phyloP scores from a whole-genome alignment of 805 yeast species.

The Metschnikowia continentalis region DNA sequence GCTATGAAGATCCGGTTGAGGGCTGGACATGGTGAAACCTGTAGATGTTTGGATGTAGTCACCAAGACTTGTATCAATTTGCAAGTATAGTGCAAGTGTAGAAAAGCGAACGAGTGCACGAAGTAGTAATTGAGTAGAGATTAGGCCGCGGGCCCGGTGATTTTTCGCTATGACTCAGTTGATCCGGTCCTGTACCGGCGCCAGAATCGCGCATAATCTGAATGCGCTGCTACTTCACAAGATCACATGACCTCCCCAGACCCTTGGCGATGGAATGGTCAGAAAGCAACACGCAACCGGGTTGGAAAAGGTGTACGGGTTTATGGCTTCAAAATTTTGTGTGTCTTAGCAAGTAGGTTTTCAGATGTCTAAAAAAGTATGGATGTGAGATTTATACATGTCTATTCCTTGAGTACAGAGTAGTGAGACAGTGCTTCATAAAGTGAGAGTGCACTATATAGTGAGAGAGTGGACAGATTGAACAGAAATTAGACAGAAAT shows the following conservation, averaged over 20 bases:
- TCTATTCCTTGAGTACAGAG: too few relatives aligned
- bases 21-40: constrained; percentile 8
- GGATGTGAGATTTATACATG: too few relatives aligned
- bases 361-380: too few relatives aligned
- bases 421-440: too few relatives aligned
- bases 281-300: too few relatives aligned
- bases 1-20: constrained; percentile 20
- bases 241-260: neutral
- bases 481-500: too few relatives aligned
- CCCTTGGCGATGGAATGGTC: neutral
- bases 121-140: neutral
- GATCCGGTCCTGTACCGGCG: constrained; percentile 4
- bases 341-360: too few relatives aligned
- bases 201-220: constrained; percentile 2
- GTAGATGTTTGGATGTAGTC: neutral
- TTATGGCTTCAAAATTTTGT: too few relatives aligned
- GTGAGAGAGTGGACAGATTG: too few relatives aligned
- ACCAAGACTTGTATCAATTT: neutral
- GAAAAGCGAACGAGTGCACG: neutral
- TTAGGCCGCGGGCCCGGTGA: neutral
- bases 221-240: neutral
- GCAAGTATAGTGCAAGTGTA: too few relatives aligned
- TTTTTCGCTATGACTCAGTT: constrained; percentile 3
- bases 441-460: too few relatives aligned
- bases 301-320: too few relatives aligned